These are phyloP conservation scores for Dictyostelium firmibasis DNA, from an alignment of 78 protist genomes.

Conservation along the genomic window DNA sequence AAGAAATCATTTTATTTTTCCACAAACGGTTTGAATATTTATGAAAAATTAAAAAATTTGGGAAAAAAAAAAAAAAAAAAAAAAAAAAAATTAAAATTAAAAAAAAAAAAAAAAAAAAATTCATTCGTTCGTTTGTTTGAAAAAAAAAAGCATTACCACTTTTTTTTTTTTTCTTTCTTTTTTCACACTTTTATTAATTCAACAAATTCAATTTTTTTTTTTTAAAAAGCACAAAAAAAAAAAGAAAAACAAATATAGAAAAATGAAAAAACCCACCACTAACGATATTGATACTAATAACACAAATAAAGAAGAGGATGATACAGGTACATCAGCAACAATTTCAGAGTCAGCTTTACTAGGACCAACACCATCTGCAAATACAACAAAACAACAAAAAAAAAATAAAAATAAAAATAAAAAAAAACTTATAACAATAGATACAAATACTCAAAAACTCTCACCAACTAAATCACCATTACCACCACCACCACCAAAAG, in stretches of 20 bases:
- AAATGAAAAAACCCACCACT: not conserved
- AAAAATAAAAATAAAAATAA: not conserved
- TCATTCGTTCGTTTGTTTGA: not conserved
- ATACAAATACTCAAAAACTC: not conserved
- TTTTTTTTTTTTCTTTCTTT: not conserved
- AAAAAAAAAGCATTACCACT: not conserved
- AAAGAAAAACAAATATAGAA: not conserved
- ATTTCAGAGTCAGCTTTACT: not conserved
- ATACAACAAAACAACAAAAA: not conserved
- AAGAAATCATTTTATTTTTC: not conserved
- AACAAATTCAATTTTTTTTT: too few relatives aligned
- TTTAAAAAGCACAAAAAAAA: not conserved
- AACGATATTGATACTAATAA: not conserved
- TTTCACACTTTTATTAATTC: not conserved
- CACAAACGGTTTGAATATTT: not conserved
- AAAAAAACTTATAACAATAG: too few relatives aligned
- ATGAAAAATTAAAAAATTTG: not conserved
- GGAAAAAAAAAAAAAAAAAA: not conserved
- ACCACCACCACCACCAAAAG: not conserved
- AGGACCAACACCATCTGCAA: not conserved
- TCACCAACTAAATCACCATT: not conserved
- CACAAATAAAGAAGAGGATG: not conserved
- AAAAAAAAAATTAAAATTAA: not conserved
- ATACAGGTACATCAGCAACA: not conserved
- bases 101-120: not conserved